A percentile compares a stretch with the other conserved stretches of the same genome.
Evolutionary conservation across 345 rosid genomes (phyloP).

Genomic region (Aurinia saxatilis): DNA sequence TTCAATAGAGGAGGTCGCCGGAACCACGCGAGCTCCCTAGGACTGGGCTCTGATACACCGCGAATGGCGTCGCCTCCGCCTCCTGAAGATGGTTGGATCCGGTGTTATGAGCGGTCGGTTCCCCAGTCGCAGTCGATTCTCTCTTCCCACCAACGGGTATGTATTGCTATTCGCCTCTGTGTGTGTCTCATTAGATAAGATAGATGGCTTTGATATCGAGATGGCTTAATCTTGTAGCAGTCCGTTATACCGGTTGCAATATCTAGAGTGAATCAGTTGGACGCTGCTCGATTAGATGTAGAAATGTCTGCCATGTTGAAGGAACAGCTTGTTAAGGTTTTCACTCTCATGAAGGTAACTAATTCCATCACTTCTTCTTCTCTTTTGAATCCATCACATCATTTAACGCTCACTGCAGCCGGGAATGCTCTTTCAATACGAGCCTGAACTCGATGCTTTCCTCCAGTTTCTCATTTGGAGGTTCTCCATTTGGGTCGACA

Average conservation of each 20-base stretch:
- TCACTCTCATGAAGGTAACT: constrained; percentile 90
- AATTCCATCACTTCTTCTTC: background rate
- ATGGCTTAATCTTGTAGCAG: constrained; percentile 29
- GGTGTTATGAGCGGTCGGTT: constrained; percentile 36
- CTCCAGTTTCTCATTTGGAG: constrained; percentile 99
- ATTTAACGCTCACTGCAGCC: constrained; percentile 46
- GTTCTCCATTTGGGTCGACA: constrained; percentile 98
- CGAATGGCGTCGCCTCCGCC: constrained; percentile 31
- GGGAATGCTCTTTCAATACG: constrained; percentile 97
- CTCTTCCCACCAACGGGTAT: constrained; percentile 49
- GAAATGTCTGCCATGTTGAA: constrained; percentile 98
- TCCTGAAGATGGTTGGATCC: constrained; percentile 56
- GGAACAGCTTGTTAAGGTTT: constrained; percentile 88
- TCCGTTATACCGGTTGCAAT: constrained; percentile 54
- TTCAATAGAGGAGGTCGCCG: too few relatives aligned
- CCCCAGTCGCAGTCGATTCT: constrained; percentile 55
- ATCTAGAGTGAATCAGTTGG: constrained; percentile 95
- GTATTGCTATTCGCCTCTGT: too few relatives aligned
- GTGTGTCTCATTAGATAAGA: too few relatives aligned
- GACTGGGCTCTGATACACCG: constrained; percentile 2
- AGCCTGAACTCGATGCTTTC: constrained; percentile 98
- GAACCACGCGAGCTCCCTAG: too few relatives aligned
- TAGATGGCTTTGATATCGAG: too few relatives aligned
- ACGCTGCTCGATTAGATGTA: constrained; percentile 86
- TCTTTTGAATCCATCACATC: too few relatives aligned